A percentile compares a stretch with the other conserved stretches of the same genome.
These are phyloP conservation scores for Euphorbia lathyris DNA, from an alignment of 345 rosid genomes.

Conservation along the genomic window DNA sequence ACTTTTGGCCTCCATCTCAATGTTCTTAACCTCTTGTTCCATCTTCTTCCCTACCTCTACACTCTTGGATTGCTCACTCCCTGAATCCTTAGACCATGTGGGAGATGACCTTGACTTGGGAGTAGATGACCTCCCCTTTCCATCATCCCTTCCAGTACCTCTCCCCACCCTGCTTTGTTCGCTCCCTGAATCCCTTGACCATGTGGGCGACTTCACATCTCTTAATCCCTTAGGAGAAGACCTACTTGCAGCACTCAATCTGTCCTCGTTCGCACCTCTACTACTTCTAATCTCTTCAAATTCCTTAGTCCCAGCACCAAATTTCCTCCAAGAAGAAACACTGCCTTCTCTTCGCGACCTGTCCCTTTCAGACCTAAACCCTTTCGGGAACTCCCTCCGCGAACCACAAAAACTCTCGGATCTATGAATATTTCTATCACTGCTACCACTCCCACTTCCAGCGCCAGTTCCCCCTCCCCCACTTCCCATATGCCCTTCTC, in stretches of 20 bases:
- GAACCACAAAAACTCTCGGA: conserved; percentile 72
- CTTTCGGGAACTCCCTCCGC: conserved; percentile 78
- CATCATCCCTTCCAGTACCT: conserved; percentile 31
- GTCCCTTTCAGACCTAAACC: conserved; percentile 82
- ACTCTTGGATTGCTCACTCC: conserved; percentile 53
- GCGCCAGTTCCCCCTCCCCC: conserved; percentile 21
- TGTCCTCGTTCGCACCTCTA: conserved; percentile 29
- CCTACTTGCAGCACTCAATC: conserved; percentile 21
- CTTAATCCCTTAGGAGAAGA: conserved; percentile 38
- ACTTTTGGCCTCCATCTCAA: conserved; percentile 34
- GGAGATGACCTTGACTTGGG: conserved; percentile 67
- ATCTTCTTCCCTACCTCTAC: conserved; percentile 32
- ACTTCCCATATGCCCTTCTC: conserved; percentile 35
- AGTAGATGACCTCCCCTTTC: conserved; percentile 36
- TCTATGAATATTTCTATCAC: conserved; percentile 43
- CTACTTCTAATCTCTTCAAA: conserved; percentile 30
- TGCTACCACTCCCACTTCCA: conserved; percentile 17
- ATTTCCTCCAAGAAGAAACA: conserved; percentile 76
- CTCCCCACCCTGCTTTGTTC: conserved; percentile 31
- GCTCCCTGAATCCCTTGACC: conserved; percentile 54
- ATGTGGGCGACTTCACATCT: conserved; percentile 47
- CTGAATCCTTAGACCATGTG: conserved; percentile 83
- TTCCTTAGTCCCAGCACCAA: conserved; percentile 43
- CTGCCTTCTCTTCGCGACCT: conserved; percentile 68
- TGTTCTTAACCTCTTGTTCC: conserved; percentile 38